phyloP scores from a whole-genome alignment of 306 rosid species.

The Medicago arabica region DNA sequence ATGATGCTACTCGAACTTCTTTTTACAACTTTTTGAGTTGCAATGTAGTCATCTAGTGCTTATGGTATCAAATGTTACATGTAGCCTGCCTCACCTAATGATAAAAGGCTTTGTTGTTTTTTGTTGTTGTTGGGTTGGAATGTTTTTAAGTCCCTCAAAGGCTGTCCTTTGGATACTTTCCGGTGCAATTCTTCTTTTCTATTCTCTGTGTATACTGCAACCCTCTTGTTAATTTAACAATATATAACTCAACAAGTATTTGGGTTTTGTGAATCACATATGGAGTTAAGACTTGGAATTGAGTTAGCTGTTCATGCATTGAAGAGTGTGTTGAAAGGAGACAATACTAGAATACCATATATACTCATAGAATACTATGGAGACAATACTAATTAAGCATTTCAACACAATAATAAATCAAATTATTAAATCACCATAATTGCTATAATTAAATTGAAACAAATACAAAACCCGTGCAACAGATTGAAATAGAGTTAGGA shows the following conservation, averaged over 20 bases:
- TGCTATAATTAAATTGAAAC: too few relatives aligned
- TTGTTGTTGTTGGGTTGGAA: slow-evolving; percentile 22
- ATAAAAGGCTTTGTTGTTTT: slow-evolving; percentile 11
- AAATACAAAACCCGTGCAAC: too few relatives aligned
- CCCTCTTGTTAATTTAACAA: slow-evolving; percentile 20
- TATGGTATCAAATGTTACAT: slow-evolving; percentile 11
- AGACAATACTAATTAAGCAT: background rate
- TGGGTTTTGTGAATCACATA: slow-evolving; percentile 19
- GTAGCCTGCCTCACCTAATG: background rate
- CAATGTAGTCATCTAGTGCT: slow-evolving; percentile 10
- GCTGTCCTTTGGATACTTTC: slow-evolving; percentile 26
- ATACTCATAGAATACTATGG: background rate
- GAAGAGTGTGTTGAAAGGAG: background rate
- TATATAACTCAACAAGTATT: slow-evolving; percentile 9
- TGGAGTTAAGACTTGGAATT: slow-evolving; percentile 24
- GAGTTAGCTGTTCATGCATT: slow-evolving; percentile 29
- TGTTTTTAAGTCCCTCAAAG: background rate
- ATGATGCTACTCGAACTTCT: slow-evolving; percentile 20
- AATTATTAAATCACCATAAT: background rate
- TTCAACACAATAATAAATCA: background rate
- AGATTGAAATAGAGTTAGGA: too few relatives aligned
- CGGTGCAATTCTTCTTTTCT: background rate
- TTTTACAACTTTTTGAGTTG: slow-evolving; percentile 29
- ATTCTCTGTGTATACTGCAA: slow-evolving; percentile 10
- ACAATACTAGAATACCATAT: background rate